Percentiles rank a stretch among this genome's conserved stretches.
These are phyloP conservation scores for Nemania diffusa DNA, from an alignment of 2,329 filamentous ascomycete species.

Conservation along the genomic window DNA sequence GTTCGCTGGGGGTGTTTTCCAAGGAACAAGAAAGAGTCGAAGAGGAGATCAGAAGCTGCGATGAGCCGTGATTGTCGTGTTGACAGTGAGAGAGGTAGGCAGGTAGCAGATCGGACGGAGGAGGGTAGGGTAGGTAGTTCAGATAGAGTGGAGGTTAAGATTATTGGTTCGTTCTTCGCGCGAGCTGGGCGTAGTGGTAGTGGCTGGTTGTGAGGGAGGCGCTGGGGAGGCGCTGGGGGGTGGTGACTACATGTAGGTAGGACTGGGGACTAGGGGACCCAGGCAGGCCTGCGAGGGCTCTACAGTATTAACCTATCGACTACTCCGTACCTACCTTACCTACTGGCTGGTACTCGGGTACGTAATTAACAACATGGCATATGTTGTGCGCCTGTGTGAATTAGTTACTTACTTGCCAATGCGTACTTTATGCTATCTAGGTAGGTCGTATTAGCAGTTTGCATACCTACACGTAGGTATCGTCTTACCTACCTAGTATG, in stretches of 20 bases:
- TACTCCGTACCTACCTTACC: background rate
- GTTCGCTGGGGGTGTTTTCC: conserved; percentile 24
- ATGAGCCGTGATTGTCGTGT: conserved; percentile 35
- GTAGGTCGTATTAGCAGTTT: background rate
- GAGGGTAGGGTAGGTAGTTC: conserved; percentile 26
- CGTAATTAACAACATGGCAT: background rate
- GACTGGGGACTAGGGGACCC: conserved; percentile 1
- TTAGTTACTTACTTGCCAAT: background rate
- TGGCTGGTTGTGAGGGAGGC: conserved; percentile 24
- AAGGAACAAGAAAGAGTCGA: conserved; percentile 16
- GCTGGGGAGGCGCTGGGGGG: conserved; percentile 6
- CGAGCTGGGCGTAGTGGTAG: conserved; percentile 23
- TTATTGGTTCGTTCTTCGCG: conserved; percentile 31
- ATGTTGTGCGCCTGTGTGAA: conserved; percentile 3
- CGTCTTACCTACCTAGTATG: background rate
- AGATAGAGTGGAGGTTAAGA: conserved; percentile 31
- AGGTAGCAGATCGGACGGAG: conserved; percentile 28
- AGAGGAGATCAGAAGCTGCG: conserved; percentile 32
- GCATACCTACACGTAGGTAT: background rate
- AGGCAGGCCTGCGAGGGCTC: conserved; percentile 1
- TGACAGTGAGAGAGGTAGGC: conserved; percentile 31
- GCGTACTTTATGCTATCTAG: background rate
- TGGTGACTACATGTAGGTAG: conserved; percentile 8
- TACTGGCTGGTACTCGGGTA: too few species aligned
- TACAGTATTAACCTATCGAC: background rate